Percentiles rank a stretch among this genome's conserved stretches.
These are phyloP conservation scores for Apocynum venetum DNA, from an alignment of 257 asterid genomes.

Conservation along the genomic window DNA sequence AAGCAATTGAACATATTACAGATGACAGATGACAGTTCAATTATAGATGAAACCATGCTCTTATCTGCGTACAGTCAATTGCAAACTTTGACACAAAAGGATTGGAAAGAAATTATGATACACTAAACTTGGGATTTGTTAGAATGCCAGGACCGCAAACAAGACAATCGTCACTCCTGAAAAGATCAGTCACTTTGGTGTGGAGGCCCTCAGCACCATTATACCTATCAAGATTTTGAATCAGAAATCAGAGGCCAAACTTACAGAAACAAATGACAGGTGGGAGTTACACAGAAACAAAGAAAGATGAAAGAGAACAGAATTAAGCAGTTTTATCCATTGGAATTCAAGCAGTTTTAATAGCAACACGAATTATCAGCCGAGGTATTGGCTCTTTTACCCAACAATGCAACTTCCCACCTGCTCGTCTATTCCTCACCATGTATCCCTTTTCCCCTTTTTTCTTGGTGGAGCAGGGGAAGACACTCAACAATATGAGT, in stretches of 20 bases:
- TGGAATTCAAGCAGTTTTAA: neutral
- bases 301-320: neutral
- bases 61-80: neutral
- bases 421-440: neutral
- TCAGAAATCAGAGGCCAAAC: constrained; percentile 1
- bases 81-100: neutral
- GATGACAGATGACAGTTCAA: neutral
- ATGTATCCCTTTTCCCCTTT: no score
- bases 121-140: neutral
- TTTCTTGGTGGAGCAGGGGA: no score
- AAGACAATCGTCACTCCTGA: constrained; percentile 75
- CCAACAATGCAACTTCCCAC: neutral
- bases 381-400: neutral
- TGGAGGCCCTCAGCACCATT: constrained; percentile 98
- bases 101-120: neutral
- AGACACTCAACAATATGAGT: neutral
- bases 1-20: neutral
- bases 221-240: constrained; percentile 39
- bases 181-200: constrained; percentile 84
- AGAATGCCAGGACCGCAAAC: constrained; percentile 91
- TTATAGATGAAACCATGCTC: neutral
- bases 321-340: neutral
- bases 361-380: neutral
- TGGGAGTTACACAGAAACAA: neutral
- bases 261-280: neutral